A percentile compares a stretch with the other conserved stretches of the same genome.
Evolutionary conservation across 2,329 filamentous ascomycete species (phyloP).

Genomic region (Fusarium sp.): DNA sequence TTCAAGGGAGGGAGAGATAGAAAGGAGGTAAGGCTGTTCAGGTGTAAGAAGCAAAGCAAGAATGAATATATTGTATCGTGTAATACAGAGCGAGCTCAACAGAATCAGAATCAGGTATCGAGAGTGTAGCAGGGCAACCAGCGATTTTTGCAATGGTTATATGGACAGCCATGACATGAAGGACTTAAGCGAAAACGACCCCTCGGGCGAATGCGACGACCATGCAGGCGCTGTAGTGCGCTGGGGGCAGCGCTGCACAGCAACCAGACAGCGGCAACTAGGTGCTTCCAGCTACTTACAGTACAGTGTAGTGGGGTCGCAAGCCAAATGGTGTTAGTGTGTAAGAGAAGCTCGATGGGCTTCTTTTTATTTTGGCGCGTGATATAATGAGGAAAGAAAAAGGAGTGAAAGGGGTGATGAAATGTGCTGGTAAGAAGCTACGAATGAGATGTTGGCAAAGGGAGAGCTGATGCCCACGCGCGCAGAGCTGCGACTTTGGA

Average conservation of each 20-base stretch:
- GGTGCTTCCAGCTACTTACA: slow-evolving; percentile 15
- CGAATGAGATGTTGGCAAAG: slow-evolving; percentile 8
- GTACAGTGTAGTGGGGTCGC: slow-evolving; percentile 20
- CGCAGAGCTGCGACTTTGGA: slow-evolving; percentile 17
- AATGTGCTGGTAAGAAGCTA: slow-evolving; percentile 1
- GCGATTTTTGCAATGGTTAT: slow-evolving; percentile 18
- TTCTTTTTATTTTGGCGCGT: slow-evolving; percentile 20
- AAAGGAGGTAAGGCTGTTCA: neutral
- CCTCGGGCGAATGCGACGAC: slow-evolving; percentile 1
- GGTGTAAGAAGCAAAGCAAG: neutral
- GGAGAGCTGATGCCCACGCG: slow-evolving; percentile 13
- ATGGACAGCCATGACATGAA: neutral
- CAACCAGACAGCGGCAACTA: slow-evolving; percentile 7
- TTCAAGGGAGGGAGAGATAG: slow-evolving; percentile 14
- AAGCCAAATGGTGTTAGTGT: slow-evolving; percentile 20
- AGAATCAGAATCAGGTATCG: slow-evolving; percentile 7
- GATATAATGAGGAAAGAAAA: slow-evolving; percentile 2
- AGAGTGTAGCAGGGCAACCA: slow-evolving; percentile 13
- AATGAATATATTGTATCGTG: slow-evolving; percentile 3
- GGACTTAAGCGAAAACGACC: slow-evolving; percentile 26
- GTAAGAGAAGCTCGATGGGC: neutral
- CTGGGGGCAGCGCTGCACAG: slow-evolving; percentile 22
- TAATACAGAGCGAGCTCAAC: neutral
- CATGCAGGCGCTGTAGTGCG: neutral
- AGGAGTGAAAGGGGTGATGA: slow-evolving; percentile 15